A percentile compares a stretch with the other conserved stretches of the same genome.
Conservation (phyloP, 768 basidiomycete genomes). For the Leccinum pellstonianum region DNA sequence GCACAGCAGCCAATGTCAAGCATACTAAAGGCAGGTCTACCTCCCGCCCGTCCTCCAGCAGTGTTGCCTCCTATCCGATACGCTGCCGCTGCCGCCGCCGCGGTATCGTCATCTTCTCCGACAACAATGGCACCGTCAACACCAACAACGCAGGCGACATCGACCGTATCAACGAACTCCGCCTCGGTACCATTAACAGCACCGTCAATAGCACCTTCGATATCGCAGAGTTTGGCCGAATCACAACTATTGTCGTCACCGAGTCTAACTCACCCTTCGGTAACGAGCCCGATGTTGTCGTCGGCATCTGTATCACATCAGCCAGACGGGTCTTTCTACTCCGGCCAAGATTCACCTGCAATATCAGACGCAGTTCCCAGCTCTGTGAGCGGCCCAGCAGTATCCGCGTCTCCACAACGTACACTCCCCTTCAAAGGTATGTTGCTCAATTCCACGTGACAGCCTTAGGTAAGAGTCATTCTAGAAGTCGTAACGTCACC, state of each 20-base stretch:
- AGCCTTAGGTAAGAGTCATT: conserved; percentile 21
- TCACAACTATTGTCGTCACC: conserved; percentile 60
- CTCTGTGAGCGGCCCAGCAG: conserved; percentile 45
- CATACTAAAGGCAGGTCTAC: conserved; percentile 75
- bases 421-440: conserved; percentile 47
- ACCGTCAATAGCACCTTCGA: conserved; percentile 37
- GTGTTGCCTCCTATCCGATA: conserved; percentile 81
- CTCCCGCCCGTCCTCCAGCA: conserved; percentile 49
- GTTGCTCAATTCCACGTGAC: conserved; percentile 20
- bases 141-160: conserved; percentile 38
- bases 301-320: conserved; percentile 65
- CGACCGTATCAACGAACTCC: conserved; percentile 30
- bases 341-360: conserved; percentile 69
- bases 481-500: conserved; percentile 48
- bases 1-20: conserved; percentile 72
- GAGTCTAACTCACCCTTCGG: conserved; percentile 81
- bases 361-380: conserved; percentile 62
- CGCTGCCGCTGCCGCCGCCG: conserved; percentile 80
- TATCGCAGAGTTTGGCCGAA: conserved; percentile 36
- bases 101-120: conserved; percentile 27
- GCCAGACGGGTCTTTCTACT: conserved; percentile 67
- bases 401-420: conserved; percentile 62
- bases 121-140: conserved; percentile 23
- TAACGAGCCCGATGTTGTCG: conserved; percentile 79
- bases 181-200: conserved; percentile 42